Evolutionary conservation across 2,329 filamentous ascomycete genomes (phyloP), one percentile per base, ranked within the genome.

Genomic region (Verticillium zaregamsianum): DNA sequence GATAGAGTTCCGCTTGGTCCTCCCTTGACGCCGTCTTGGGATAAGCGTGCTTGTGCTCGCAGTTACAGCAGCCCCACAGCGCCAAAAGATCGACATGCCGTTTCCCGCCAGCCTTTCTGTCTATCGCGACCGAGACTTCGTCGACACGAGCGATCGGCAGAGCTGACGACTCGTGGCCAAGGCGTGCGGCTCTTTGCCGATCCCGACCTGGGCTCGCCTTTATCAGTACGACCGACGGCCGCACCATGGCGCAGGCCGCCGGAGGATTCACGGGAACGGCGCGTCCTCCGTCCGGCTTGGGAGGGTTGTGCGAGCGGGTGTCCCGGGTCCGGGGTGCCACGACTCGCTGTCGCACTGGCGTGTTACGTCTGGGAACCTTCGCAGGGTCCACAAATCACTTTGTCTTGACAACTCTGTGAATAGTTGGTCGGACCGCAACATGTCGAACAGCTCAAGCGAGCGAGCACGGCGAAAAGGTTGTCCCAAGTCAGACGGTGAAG

Each of bases 131-230:
- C 45, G 9, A 49, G 45, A 49, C 20, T 49, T 49, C 20, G n/a
- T 12, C 45, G 20, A 23, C 45, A 49, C 5, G 45, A 39, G 56
- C 12, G 56, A 58, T 49, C 57, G 57, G 23, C 57, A 31, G 25
- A 32, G 35, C 39, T 58, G 57, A 58, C 57, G 57, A 58, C 17
- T 39, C 57, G 45, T 49, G 45, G 45, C 45, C 45, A 49, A 49
- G 45, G 57, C 25, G 57, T 58, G 57, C 40, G 57, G 57, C 57
- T 58, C 57, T 58, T 32, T 32, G 57, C 31, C 39, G 57, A 58
- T 58, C 57, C 28, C 35, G 37, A 15, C 17, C 57, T 58, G 45
- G 45, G 5, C 17, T 23, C 45, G 45, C n/a, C 45, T 49, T 23
- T 49, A 49, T 23, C 45, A 49, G 23, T 25, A 23, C n/a, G 20